These are phyloP conservation scores for Colletotrichum chrysophilum DNA, from an alignment of 2,329 filamentous ascomycete genomes.

Conservation along the genomic window DNA sequence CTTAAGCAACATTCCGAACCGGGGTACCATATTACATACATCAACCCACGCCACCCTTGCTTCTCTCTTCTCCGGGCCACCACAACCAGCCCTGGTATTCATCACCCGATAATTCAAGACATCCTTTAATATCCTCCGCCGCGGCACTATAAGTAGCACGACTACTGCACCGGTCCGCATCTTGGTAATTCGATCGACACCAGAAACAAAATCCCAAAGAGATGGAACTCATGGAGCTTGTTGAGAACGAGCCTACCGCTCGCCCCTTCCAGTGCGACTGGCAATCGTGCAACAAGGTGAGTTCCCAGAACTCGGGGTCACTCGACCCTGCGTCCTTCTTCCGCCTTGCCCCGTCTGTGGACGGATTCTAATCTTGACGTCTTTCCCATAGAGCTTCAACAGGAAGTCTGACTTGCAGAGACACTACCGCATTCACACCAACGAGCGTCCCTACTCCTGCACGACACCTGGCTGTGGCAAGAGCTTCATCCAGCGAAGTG, in stretches of 20 bases:
- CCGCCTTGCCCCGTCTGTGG: neutral
- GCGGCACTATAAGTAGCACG: constrained; percentile 17
- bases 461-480: constrained; percentile 66
- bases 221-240: constrained; percentile 71
- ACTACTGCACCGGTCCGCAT: constrained; percentile 24
- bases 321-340: neutral
- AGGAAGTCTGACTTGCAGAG: constrained; percentile 74
- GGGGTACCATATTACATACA: constrained; percentile 10
- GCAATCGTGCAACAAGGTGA: constrained; percentile 66
- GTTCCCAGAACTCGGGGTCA: constrained; percentile 23
- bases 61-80: constrained; percentile 3
- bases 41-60: constrained; percentile 12
- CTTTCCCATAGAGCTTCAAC: constrained; percentile 67
- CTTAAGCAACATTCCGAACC: constrained; percentile 16
- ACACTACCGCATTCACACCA: constrained; percentile 75
- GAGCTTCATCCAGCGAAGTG: constrained; percentile 74
- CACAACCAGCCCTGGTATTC: neutral
- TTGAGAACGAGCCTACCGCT: constrained; percentile 66
- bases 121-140: constrained; percentile 4
- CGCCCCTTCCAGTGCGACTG: constrained; percentile 70
- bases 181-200: constrained; percentile 35
- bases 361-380: constrained; percentile 20
- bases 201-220: constrained; percentile 28
- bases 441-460: constrained; percentile 71
- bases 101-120: constrained; percentile 17